phyloP scores from a whole-genome alignment of 108 stramenopile genomes.

The Skeletonema grethae region DNA sequence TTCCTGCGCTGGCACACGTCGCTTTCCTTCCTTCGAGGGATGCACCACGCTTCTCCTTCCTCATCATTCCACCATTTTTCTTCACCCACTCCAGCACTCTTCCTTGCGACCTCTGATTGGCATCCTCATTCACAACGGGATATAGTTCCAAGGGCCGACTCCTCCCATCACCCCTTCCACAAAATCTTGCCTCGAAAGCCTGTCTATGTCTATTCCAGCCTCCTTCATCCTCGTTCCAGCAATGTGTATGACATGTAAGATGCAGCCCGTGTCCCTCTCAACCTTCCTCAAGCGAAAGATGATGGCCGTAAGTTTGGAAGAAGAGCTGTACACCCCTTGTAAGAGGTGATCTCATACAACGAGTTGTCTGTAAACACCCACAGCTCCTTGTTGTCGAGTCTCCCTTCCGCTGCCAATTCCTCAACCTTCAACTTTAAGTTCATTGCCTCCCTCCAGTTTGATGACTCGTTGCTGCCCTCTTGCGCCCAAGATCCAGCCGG shows the following conservation, averaged over 20 bases:
- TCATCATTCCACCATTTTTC: slow-evolving; percentile 10
- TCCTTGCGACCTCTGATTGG: not conserved
- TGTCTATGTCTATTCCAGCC: slow-evolving; percentile 45
- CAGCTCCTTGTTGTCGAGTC: too few species aligned
- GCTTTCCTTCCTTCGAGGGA: too few species aligned
- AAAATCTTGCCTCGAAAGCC: slow-evolving; percentile 41
- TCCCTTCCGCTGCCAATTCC: too few species aligned
- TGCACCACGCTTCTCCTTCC: slow-evolving; percentile 6
- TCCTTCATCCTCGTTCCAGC: slow-evolving; percentile 52
- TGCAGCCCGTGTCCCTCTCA: slow-evolving; percentile 9
- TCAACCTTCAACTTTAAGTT: too few species aligned
- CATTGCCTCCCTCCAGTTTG: too few species aligned
- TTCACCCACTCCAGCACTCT: slow-evolving; percentile 6
- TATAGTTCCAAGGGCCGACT: not conserved
- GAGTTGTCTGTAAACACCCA: too few species aligned
- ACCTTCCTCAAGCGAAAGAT: not conserved
- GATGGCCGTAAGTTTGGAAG: too few species aligned
- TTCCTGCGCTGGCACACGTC: too few species aligned
- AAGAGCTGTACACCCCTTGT: too few species aligned
- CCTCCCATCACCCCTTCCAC: slow-evolving; percentile 49
- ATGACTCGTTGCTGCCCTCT: too few species aligned
- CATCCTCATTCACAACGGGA: slow-evolving; percentile 17
- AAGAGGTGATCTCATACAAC: too few species aligned
- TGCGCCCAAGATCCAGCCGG: too few species aligned
- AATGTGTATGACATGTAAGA: slow-evolving; percentile 40